Evolutionary conservation across 345 rosid genomes (phyloP), one percentile per base, ranked within the genome.

Genomic region (Melaleuca alternifolia): DNA sequence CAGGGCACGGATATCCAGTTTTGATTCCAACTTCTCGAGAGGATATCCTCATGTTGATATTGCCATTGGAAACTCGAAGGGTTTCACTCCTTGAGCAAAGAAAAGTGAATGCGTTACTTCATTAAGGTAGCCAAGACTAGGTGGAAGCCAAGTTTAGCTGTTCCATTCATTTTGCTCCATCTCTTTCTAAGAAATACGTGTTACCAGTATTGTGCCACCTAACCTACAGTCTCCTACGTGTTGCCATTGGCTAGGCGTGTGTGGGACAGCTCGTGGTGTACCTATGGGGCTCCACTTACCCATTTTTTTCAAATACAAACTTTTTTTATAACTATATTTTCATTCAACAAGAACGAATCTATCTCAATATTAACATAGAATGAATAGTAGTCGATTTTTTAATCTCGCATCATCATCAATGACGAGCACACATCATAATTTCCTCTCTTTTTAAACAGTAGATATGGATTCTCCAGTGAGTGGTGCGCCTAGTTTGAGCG

Each of bases 401-500:
- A 11, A 65, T 33, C 23, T 33, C 24, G 0, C 2, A 8, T 16
- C 24, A 0, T 30, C 1, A 3, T 30, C 23, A 4, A 0, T 7
- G 0, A 0, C 4, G 5, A 65, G 24, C 56, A 2, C 20, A 54
- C 10, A 54, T 9, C 8, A 7, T 3, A 3, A 65, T 65, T 1
- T 30, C 23, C 16, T 30, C 30, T 4, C 16, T 0, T n/a, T n/a
- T n/a, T n/a, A n/a, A n/a, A n/a, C 1, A 15, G 3, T 65, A 65
- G 14, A 0, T 33, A 65, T 0, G 0, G 1, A 33, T 2, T 33
- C 0, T 10, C 6, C 1, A 16, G 1, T 65, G 6, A 1, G 6
- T 7, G 41, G 1, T 7, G 6, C 11, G 3, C 46, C 6, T 62
- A 62, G 9, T 1, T 2, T 16, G 77, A 65, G 46, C 0, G 20